Evolutionary conservation across 805 yeast species (phyloP).

Genomic region (Starmerella apicola): DNA sequence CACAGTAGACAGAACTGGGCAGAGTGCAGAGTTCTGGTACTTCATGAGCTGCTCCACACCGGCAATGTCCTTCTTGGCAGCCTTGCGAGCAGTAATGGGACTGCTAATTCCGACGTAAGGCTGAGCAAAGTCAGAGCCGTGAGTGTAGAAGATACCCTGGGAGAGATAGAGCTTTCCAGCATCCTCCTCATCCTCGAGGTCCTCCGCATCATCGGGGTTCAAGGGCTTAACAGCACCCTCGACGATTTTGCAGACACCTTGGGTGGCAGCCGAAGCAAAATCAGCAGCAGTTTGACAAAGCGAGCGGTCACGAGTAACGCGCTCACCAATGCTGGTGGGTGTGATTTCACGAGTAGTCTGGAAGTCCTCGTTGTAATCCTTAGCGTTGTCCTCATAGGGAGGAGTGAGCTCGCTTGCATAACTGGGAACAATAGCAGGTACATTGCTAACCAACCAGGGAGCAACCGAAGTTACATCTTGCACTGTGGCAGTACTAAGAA

Average conservation of each 20-base stretch:
- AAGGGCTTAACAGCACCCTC: slow-evolving; percentile 63
- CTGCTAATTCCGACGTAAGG: slow-evolving; percentile 60
- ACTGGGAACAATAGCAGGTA: slow-evolving; percentile 3
- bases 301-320: slow-evolving; percentile 63
- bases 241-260: slow-evolving; percentile 66
- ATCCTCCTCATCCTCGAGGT: slow-evolving; percentile 40
- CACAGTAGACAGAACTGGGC: slow-evolving; percentile 66
- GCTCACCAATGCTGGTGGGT: slow-evolving; percentile 43
- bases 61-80: slow-evolving; percentile 64
- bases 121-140: slow-evolving; percentile 59
- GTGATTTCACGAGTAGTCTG: slow-evolving; percentile 72
- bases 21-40: slow-evolving; percentile 49
- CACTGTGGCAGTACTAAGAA: slow-evolving; percentile 37
- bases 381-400: slow-evolving; percentile 34
- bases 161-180: slow-evolving; percentile 57
- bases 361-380: slow-evolving; percentile 86
- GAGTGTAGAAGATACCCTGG: slow-evolving; percentile 79
- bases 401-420: slow-evolving; percentile 33
- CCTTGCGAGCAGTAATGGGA: slow-evolving; percentile 71
- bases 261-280: slow-evolving; percentile 61
- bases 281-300: slow-evolving; percentile 60
- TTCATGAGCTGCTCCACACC: slow-evolving; percentile 59
- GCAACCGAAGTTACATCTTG: slow-evolving; percentile 32
- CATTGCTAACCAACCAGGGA: slow-evolving; percentile 59
- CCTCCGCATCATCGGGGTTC: slow-evolving; percentile 59